Evolutionary conservation across 2,329 filamentous ascomycete genomes (phyloP), one percentile per base, ranked within the genome.

Genomic region (Aspergillus tamarii): DNA sequence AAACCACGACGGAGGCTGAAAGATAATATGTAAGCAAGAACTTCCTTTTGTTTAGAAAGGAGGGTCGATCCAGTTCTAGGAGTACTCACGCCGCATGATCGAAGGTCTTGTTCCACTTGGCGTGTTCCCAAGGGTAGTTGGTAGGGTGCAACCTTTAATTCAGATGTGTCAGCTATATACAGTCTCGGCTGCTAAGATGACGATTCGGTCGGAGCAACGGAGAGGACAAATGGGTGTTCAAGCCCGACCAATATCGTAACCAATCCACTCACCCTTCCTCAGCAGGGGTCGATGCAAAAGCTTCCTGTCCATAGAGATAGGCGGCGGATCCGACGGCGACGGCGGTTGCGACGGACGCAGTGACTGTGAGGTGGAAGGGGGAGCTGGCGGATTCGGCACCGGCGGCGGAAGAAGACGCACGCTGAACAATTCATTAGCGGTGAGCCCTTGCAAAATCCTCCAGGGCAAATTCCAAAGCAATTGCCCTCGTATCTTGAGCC

Each of bases 61-160:
- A 54, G 56, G 43, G 59, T 23, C 36, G 30, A 39, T 34, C 52
- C 32, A 23, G 32, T 46, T 56, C 54, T 58, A 57, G 52, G 28
- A 54, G 62, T 52, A 84, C 93, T 90, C 90, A 97, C 92, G 93
- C 90, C 83, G 91, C 90, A 84, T 98, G 94, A 77, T 99, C 95
- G 80, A 94, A 99, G 73, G 95, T 97, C 88, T 96, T 97, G 82
- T 89, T 85, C 87, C 90, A 93, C 83, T 95, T 90, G 78, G 89
- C 78, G 83, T 99, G 95, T 76, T 95, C 94, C 95, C 95, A 99
- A 68, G 95, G 95, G 82, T 98, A 98, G 75, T 89, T 83, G 68
- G 94, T 91, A 71, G 95, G 81, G 82, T 99, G 95, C 72, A 99
- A 89, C 84, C 95, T 99, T 76, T 61, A 65, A 67, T 70, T 75